Conservation (phyloP, 2,329 filamentous ascomycete species). For the Rachicladosporium sp. region DNA sequence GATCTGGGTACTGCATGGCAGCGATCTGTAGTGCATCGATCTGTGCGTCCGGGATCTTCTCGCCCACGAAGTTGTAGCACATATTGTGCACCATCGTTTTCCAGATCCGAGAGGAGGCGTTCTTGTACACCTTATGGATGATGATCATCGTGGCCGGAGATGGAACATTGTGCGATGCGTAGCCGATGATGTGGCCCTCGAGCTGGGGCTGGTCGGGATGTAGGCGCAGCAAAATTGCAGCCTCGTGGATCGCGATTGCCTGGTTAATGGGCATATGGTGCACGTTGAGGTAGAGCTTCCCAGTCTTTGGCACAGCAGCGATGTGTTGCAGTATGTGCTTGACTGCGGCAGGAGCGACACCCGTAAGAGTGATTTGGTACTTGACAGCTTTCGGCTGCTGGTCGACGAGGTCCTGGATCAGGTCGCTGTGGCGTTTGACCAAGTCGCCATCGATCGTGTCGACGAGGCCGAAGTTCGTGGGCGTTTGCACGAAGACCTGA, state of each 20-base stretch:
- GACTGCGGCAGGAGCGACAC: constrained; percentile 5
- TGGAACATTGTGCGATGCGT: constrained; percentile 5
- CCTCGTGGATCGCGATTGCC: constrained; percentile 7
- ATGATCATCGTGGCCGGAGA: constrained; percentile 4
- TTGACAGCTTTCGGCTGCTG: too few species aligned
- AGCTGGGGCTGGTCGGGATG: constrained; percentile 6
- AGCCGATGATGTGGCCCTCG: constrained; percentile 7
- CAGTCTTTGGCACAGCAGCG: background rate
- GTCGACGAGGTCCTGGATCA: too few species aligned
- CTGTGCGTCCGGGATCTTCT: constrained; percentile 1
- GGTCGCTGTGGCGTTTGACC: background rate
- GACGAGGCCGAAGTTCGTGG: too few species aligned
- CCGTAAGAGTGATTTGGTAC: constrained; percentile 1
- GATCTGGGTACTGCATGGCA: background rate
- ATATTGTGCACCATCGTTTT: constrained; percentile 6
- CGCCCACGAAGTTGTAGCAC: constrained; percentile 3
- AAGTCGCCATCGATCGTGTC: too few species aligned
- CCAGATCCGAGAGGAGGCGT: constrained; percentile 5
- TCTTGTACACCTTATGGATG: constrained; percentile 1
- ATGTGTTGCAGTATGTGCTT: constrained; percentile 5
- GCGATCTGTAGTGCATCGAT: constrained; percentile 3
- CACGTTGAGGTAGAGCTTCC: constrained; percentile 6
- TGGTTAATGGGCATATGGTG: constrained; percentile 2
- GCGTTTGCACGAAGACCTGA: too few species aligned
- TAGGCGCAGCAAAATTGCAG: constrained; percentile 3